Conservation (phyloP, 2,329 filamentous ascomycete species). For the Ceratocystis colombiana region DNA sequence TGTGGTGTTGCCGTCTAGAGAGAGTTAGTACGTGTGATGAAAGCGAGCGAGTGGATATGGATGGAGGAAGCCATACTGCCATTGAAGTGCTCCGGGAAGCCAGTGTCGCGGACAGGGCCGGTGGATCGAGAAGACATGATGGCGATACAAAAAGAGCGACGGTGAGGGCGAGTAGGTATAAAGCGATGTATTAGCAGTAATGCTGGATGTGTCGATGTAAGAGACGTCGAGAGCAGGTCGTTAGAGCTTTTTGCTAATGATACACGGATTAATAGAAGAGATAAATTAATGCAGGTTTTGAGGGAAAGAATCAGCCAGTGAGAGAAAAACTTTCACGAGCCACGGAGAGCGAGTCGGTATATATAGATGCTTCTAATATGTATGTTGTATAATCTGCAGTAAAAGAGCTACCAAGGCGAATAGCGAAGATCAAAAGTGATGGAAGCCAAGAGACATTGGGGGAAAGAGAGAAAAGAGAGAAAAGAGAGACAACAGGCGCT, state of each 20-base stretch:
- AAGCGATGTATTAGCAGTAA: background rate
- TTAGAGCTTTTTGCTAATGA: too few species aligned
- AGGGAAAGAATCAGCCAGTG: too few species aligned
- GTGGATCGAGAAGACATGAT: conserved; percentile 27
- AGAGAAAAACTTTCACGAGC: too few species aligned
- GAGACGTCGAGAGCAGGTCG: too few species aligned
- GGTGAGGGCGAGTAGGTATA: background rate
- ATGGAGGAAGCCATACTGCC: conserved; percentile 34
- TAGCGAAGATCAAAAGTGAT: conserved; percentile 4
- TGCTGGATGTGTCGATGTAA: too few species aligned
- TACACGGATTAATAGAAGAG: too few species aligned
- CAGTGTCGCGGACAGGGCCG: conserved; percentile 37
- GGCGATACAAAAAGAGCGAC: conserved; percentile 15
- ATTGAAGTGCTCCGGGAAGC: conserved; percentile 44
- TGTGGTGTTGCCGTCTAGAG: conserved; percentile 47
- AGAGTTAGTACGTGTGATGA: background rate
- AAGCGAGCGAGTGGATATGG: background rate
- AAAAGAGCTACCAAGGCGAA: background rate
- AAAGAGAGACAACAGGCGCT: conserved; percentile 4
- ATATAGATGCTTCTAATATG: background rate
- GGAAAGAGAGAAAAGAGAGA: background rate
- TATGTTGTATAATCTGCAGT: background rate
- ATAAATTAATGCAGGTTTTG: too few species aligned
- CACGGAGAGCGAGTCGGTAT: background rate
- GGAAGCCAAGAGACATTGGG: conserved; percentile 12